Percentiles rank a stretch among this genome's conserved stretches.
phyloP scores from a whole-genome alignment of 106 monocot species.

The Iris macrosiphon region DNA sequence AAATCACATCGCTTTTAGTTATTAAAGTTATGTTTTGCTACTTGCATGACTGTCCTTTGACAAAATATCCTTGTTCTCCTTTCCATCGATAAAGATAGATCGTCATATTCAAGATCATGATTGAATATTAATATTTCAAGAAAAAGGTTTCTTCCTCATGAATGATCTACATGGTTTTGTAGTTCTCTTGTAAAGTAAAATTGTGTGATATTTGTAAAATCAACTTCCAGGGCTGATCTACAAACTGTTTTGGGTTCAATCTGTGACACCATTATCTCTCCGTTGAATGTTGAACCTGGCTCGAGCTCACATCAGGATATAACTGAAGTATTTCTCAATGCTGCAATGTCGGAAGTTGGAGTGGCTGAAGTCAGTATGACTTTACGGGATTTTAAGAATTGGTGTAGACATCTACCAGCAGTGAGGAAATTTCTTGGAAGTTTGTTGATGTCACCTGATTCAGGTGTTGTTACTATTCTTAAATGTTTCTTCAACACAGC shows the following conservation, averaged over 20 bases:
- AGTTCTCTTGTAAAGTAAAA: neutral
- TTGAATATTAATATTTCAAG: no score
- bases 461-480: conserved; percentile 30
- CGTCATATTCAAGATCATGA: no score
- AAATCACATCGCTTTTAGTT: no score
- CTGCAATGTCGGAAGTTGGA: conserved; percentile 39
- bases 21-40: no score
- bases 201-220: neutral
- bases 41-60: no score
- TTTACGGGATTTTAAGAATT: conserved; percentile 61
- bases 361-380: conserved; percentile 45
- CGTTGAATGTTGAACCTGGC: conserved; percentile 12
- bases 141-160: no score
- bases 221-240: conserved; percentile 61
- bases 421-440: conserved; percentile 72
- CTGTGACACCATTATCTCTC: conserved; percentile 43
- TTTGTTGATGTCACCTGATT: conserved; percentile 64
- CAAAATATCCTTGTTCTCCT: no score
- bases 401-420: conserved; percentile 67
- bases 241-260: conserved; percentile 68
- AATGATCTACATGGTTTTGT: no score
- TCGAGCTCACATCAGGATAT: conserved; percentile 14
- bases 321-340: conserved; percentile 50
- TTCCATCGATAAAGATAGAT: no score
- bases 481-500: no score